Evolutionary conservation across 108 stramenopile species (phyloP).

Genomic region (Nitzschia putrida): DNA sequence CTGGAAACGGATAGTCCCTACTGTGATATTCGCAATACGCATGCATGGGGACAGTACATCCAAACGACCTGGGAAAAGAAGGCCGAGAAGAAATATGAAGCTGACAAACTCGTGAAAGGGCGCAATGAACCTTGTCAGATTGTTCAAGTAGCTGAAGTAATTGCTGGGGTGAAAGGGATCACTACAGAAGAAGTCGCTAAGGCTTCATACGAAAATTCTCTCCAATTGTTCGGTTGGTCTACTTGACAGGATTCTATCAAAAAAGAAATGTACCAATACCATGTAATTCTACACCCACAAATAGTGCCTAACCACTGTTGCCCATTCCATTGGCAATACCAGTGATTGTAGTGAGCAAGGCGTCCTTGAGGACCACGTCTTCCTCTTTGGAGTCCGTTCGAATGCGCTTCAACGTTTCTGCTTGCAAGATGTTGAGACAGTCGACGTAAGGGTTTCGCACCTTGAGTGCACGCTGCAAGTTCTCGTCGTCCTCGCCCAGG

Average conservation of each 20-base stretch:
- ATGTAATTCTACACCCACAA: too few species aligned
- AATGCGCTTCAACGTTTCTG: slow-evolving; percentile 88
- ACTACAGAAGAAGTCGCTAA: slow-evolving; percentile 62
- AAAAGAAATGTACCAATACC: too few species aligned
- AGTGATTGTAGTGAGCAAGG: slow-evolving; percentile 90
- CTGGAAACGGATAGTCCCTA: too few species aligned
- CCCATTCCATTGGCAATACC: slow-evolving; percentile 97
- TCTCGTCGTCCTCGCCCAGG: slow-evolving; percentile 69
- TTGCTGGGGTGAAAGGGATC: slow-evolving; percentile 71
- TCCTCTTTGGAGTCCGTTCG: slow-evolving; percentile 72
- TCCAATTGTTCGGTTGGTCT: slow-evolving; percentile 50
- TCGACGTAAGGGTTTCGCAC: slow-evolving; percentile 96
- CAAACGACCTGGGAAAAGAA: slow-evolving; percentile 65
- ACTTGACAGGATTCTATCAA: too few species aligned
- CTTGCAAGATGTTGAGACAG: slow-evolving; percentile 93
- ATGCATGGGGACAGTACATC: slow-evolving; percentile 71
- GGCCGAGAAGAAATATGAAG: slow-evolving; percentile 81
- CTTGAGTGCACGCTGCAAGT: slow-evolving; percentile 75
- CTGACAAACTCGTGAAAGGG: slow-evolving; percentile 77
- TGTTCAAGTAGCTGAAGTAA: slow-evolving; percentile 83
- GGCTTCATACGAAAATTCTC: slow-evolving; percentile 62
- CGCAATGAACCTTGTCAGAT: slow-evolving; percentile 89
- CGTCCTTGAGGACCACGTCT: slow-evolving; percentile 85
- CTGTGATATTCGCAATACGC: slow-evolving; percentile 38
- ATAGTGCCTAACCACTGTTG: slow-evolving; percentile 80